Evolutionary conservation across 495 filamentous ascomycete genomes (phyloP), one percentile per base, ranked within the genome.

Genomic region (Hypomontagnella submonticulosa): DNA sequence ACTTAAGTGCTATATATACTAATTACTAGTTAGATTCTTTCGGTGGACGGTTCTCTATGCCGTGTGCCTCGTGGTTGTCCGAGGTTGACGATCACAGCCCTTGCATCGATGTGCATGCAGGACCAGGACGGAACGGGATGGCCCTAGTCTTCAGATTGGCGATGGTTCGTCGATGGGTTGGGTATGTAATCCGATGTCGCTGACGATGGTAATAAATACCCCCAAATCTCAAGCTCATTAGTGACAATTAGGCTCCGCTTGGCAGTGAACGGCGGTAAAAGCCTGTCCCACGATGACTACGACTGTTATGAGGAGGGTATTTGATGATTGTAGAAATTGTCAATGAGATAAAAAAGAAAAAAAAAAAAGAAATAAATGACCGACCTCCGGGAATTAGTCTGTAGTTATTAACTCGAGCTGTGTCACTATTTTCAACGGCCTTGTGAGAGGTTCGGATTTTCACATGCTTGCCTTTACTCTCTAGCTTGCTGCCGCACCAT

Each of bases 111-210:
- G 58, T 68, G 54, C 58, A 69, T 63, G 56, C 49, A 61, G 54
- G 41, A 34, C 43, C 55, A 66, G 59, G 30, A 60, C 59, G 65
- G 60, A 63, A 60, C 66, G 60, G 65, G 59, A 63, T 68, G 59
- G 38, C 59, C 60, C 49, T 63, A 63, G 55, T 42, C 60, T 56
- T 42, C 20, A 55, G 66, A 63, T 69, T 69, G 54, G 50, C 60
- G 55, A 63, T 47, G 49, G 49, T 38, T 60, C 47, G 47, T 36
- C 12, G 48, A 48, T 63, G 54, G 65, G 59, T 58, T 63, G 60
- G 54, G 63, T 60, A 36, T 56, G 34, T 51, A 69, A 69, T 59
- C 66, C 66, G 66, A 63, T 69, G 59, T 69, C 66, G 66, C 66
- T 63, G 50, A 33, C 43, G 60, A 69, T 56, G 51, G 37, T 47